These are phyloP conservation scores for Tranzscheliella williamsii DNA, from an alignment of 1,284 basidiomycete genomes.

Conservation along the genomic window DNA sequence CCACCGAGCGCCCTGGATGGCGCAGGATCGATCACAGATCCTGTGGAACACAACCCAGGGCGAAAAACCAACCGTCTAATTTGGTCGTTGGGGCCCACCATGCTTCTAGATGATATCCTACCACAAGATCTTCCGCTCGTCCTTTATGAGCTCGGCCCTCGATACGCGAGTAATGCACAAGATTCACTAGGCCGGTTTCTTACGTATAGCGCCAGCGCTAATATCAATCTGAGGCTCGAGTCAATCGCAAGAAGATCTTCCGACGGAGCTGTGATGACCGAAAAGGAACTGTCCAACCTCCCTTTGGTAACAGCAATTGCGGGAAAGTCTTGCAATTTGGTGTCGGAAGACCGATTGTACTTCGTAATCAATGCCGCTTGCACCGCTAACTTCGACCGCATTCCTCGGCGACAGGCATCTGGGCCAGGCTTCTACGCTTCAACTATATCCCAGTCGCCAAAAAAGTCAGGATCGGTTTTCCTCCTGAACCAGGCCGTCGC, in stretches of 20 bases:
- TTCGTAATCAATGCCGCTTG: conserved; percentile 46
- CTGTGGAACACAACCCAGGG: neutral
- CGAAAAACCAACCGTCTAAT: conserved; percentile 20
- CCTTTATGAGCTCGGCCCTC: conserved; percentile 37
- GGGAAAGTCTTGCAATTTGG: conserved; percentile 29
- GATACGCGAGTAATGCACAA: conserved; percentile 49
- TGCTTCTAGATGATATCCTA: conserved; percentile 43
- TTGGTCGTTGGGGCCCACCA: conserved; percentile 49
- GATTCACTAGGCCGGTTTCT: conserved; percentile 53
- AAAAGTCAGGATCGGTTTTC: conserved; percentile 19
- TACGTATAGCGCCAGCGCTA: conserved; percentile 44
- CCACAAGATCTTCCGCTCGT: conserved; percentile 46
- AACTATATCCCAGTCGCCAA: conserved; percentile 4
- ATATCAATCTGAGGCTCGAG: conserved; percentile 48
- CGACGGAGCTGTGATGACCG: conserved; percentile 3
- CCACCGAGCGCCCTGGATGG: conserved; percentile 10
- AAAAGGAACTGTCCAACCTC: conserved; percentile 31
- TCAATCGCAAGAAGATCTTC: conserved; percentile 17
- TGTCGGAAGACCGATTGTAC: conserved; percentile 41
- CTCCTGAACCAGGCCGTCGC: conserved; percentile 45
- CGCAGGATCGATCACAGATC: neutral
- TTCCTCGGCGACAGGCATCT: neutral
- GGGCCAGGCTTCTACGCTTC: neutral
- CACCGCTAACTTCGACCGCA: conserved; percentile 25
- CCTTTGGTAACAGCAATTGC: conserved; percentile 47